Evolutionary conservation across 305 asterid genomes (phyloP), one percentile per base, ranked within the genome.

Genomic region (Petunia hybrid): DNA sequence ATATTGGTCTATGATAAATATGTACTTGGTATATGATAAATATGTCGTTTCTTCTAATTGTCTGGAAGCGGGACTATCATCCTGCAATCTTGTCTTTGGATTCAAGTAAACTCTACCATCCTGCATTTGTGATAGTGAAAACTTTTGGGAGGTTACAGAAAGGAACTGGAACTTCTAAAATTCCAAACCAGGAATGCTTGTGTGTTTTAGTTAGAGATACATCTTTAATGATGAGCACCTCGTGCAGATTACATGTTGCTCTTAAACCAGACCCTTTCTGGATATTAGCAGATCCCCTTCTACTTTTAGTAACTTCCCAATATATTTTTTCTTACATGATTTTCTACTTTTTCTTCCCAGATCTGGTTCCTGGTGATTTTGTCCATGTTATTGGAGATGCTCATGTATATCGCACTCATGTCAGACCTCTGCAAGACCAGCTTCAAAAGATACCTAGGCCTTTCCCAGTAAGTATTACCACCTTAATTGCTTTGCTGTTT

Each of bases 301-400:
- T 22, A 0, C 57, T 10, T 14, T 51, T 1, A 51, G 57, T 51
- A 8, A 4, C 57, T 51, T 51, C 57, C 57, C 57, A 3, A 51
- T 8, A 51, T n/a, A 22, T 22, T 22, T 10, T 51, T 51, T 8
- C 1, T 51, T 51, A 51, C 57, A 51, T 14, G 31, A 22, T 22
- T 22, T 22, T 22, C 31, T 83, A 43, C 63, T 77, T 41, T 12
- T 75, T 55, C 31, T 75, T 14, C 76, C 9, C 89, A 93, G 99
- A 84, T 85, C 94, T 95, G 81, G 87, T 85, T 79, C 98, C 98
- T 14, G 99, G 98, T 67, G 97, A 95, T 48, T 91, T 95, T 82
- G 82, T 92, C 84, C 97, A 93, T 84, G 92, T 93, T 57, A 90
- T 95, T 71, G 98, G 99, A 71, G 99, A 95, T 83, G 91, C 94